Conservation (phyloP, 192 early-diverging fungal genomes). For the Coemansia sp. region DNA sequence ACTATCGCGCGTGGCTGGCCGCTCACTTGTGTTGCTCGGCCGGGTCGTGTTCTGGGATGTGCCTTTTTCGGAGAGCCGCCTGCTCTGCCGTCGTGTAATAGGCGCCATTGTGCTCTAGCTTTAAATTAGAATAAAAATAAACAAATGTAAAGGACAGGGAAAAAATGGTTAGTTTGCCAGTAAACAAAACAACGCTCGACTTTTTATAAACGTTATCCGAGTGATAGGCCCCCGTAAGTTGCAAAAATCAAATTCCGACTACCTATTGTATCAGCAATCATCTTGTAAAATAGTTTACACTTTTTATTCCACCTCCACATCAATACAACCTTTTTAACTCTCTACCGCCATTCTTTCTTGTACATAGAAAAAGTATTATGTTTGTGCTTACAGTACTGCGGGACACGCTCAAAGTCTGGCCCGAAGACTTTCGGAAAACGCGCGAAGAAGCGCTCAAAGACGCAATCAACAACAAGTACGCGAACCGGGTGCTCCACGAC, state of each 20-base stretch:
- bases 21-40: background rate
- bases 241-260: background rate
- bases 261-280: background rate
- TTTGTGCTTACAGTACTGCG: conserved; percentile 79
- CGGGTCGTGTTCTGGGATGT: too few relatives aligned
- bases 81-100: conserved; percentile 31
- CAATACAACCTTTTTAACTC: too few relatives aligned
- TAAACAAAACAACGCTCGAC: too few relatives aligned
- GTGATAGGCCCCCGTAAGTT: too few relatives aligned
- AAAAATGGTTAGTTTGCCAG: too few relatives aligned
- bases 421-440: conserved; percentile 73
- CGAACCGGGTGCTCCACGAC: conserved; percentile 85
- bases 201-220: too few relatives aligned
- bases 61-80: conserved; percentile 17
- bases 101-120: conserved; percentile 11
- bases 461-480: conserved; percentile 88
- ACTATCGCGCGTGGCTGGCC: conserved; percentile 4
- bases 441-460: conserved; percentile 78
- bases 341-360: background rate
- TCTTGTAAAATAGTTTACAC: too few relatives aligned
- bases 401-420: conserved; percentile 84
- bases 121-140: conserved; percentile 3
- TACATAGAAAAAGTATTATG: conserved; percentile 68
- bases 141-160: background rate
- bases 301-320: too few relatives aligned